Evolutionary conservation across 441 rosid species (phyloP).

Genomic region (Erysimum cheiri): DNA sequence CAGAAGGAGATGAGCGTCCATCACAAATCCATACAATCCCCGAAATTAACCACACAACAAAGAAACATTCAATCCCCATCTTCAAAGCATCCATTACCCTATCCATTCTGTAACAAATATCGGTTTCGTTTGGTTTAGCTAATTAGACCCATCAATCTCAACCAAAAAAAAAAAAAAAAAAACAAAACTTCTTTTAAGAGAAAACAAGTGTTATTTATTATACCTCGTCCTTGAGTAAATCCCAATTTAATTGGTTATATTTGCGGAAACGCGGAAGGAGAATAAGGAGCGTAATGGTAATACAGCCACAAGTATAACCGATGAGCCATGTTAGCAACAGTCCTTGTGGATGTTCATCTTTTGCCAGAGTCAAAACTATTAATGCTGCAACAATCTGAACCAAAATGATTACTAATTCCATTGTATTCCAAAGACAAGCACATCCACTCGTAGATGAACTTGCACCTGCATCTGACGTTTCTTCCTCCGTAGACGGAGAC

Average conservation of each 20-base stretch:
- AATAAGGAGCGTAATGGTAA: not conserved
- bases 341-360: conserved; percentile 28
- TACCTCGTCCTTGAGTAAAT: not conserved
- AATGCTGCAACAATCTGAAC: conserved; percentile 33
- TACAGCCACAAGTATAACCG: conserved; percentile 27
- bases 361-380: conserved; percentile 17
- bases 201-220: not conserved
- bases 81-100: conserved; percentile 67
- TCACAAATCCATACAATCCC: conserved; percentile 88
- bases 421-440: not conserved
- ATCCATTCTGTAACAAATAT: conserved; percentile 64
- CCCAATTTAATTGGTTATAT: not conserved
- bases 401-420: conserved; percentile 22
- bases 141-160: not conserved
- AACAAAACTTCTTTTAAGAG: not conserved
- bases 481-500: conserved; percentile 45
- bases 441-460: conserved; percentile 47
- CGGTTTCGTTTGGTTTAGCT: conserved; percentile 17
- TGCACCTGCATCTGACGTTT: conserved; percentile 47
- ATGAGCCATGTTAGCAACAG: conserved; percentile 21
- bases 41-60: conserved; percentile 84
- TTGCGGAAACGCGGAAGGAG: not conserved
- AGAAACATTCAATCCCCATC: conserved; percentile 80
- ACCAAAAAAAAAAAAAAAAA: not conserved
- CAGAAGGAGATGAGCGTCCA: conserved; percentile 71